Conservation (phyloP, 164 flowering plant genomes). For the Liquidambar formosana region DNA sequence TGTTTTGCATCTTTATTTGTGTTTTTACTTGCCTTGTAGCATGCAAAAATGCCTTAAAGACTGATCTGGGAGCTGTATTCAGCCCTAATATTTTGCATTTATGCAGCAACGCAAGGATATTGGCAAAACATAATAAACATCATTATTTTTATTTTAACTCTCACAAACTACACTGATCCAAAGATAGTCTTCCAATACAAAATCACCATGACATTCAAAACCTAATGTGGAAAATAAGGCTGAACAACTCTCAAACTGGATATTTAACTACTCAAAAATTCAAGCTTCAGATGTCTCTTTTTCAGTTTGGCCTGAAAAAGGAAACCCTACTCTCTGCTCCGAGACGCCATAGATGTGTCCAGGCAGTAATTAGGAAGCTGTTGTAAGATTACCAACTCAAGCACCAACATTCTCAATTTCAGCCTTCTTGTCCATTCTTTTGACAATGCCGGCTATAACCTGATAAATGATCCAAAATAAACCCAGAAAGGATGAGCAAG, state of each 20-base stretch:
- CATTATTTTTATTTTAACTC: neutral
- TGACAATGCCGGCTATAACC: slow-evolving; percentile 95
- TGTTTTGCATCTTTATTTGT: too few species aligned
- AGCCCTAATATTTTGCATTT: neutral
- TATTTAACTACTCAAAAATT: neutral
- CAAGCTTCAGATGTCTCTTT: neutral
- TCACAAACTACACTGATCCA: neutral
- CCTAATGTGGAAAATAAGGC: neutral
- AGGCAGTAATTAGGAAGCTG: neutral
- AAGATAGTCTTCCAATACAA: neutral
- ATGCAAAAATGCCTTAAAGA: too few species aligned
- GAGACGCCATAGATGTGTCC: neutral
- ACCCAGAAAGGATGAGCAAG: neutral
- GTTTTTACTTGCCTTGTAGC: too few species aligned
- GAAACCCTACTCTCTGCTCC: neutral
- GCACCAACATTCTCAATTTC: slow-evolving; percentile 67
- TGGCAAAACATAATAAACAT: neutral
- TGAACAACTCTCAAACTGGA: neutral
- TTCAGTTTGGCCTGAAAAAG: neutral
- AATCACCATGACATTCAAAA: neutral
- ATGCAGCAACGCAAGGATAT: neutral
- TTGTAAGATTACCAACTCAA: slow-evolving; percentile 23
- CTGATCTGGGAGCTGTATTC: too few species aligned
- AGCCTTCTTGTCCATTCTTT: slow-evolving; percentile 76
- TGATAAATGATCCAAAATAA: slow-evolving; percentile 27